Base-by-base conservation (phyloP, 495 filamentous ascomycete genomes). In the Aspergillus mulundensis region DNA sequence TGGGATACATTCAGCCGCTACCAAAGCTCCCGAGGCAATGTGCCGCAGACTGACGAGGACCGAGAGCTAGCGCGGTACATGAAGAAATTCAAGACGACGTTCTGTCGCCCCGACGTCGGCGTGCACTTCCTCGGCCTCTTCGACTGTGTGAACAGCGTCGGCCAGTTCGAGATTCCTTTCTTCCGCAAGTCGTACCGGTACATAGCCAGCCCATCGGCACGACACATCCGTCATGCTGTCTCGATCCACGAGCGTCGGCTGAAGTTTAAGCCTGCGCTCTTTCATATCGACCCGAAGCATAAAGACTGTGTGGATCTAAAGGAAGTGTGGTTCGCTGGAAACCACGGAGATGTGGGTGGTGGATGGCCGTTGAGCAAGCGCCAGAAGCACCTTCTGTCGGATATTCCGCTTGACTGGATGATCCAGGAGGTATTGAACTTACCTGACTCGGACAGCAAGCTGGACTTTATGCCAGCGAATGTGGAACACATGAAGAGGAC, bases 291-390 rank as follows among this genome's bases (percentile, higher is more conserved):
- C n/a, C 63, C 61, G 19, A 46, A 81, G 32, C 78, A 83, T 14
- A 73, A 79, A 5, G 30, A 34, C 3, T 62, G 50, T 21, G 83
- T 87, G 56, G 83, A 89, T 61, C 81, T 90, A 44, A 80, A 87
- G 61, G 85, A 88, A 56, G 77, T 89, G 8, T 90, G 87, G 87
- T 90, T 90, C 60, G 71, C 85, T 0, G 87, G 87, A 15, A 82
- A 83, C 21, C 88, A 90, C 58, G 85, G 77, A 10, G 87, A 90
- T 56, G 78, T 90, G 11, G 88, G 88, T 6, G 88, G 88, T 14
- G 88, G 88, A 1, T 90, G 86, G 86, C 76, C 81, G 44, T 62
- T 84, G 5, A 50, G 70, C 1, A 55, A 66, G 5, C 50, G 41
- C 2, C 54, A 60, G 46, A 52, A 52, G 30, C 54, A 58, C 25